These are phyloP conservation scores for Trypanosomatidae sp. DNA, from an alignment of 208 protist species.

Conservation along the genomic window DNA sequence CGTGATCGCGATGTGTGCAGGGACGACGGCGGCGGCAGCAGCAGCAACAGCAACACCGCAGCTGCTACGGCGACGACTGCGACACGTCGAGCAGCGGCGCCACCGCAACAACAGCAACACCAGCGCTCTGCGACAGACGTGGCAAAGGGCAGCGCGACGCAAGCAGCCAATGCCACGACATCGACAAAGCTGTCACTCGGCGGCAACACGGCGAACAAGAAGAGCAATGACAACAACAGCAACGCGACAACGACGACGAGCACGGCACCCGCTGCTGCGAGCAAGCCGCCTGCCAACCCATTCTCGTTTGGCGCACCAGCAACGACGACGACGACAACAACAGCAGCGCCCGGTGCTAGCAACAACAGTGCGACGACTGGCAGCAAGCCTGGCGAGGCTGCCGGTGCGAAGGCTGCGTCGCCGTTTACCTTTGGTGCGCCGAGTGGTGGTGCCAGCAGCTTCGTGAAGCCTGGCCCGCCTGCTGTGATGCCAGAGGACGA, in stretches of 20 bases:
- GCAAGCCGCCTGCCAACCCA: constrained; percentile 6
- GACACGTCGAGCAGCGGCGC: too few species aligned
- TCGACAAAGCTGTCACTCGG: constrained; percentile 1
- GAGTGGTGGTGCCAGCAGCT: constrained; percentile 17
- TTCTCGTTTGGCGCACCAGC: constrained; percentile 19
- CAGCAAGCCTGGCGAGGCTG: neutral
- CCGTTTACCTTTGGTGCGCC: constrained; percentile 4
- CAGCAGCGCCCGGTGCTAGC: constrained; percentile 7
- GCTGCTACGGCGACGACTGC: too few species aligned
- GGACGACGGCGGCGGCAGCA: too few species aligned
- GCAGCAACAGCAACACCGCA: too few species aligned
- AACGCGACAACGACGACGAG: too few species aligned
- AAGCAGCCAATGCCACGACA: neutral
- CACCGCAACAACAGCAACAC: too few species aligned
- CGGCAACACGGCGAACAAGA: neutral
- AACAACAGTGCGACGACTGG: too few species aligned
- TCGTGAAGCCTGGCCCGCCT: constrained; percentile 36
- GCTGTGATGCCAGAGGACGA: constrained; percentile 42
- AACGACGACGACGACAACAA: neutral
- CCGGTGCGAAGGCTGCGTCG: constrained; percentile 1
- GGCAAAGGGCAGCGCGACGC: neutral
- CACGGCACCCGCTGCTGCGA: too few species aligned
- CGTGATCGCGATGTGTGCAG: too few species aligned
- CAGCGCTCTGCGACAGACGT: too few species aligned
- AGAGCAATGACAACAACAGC: too few species aligned